Evolutionary conservation across 345 rosid genomes (phyloP).

Genomic region (Brassica incana): DNA sequence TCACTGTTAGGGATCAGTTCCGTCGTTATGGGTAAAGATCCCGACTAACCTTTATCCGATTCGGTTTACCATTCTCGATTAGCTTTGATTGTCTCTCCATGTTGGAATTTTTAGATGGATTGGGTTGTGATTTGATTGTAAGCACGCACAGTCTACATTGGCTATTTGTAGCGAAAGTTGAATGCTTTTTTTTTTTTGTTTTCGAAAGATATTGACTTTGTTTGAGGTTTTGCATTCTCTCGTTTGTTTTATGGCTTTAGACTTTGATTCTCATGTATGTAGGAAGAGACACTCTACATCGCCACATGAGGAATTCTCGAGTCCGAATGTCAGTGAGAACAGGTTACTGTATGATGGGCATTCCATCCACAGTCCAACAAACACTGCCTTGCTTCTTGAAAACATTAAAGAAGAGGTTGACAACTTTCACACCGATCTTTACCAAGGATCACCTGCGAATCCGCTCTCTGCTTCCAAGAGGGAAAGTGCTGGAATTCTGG

Average conservation of each 20-base stretch:
- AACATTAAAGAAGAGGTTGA: conserved; percentile 87
- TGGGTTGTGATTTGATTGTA: background rate
- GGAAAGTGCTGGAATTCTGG: conserved; percentile 48
- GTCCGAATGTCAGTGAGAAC: conserved; percentile 58
- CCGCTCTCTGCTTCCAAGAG: conserved; percentile 53
- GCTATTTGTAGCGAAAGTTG: conserved; percentile 2
- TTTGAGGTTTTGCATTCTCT: conserved; percentile 12
- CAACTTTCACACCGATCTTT: conserved; percentile 52
- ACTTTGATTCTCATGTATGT: conserved; percentile 7
- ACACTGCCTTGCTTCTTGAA: conserved; percentile 88
- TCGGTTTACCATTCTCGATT: conserved; percentile 1
- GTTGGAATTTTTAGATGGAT: background rate
- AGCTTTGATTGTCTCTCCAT: background rate
- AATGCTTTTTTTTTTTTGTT: background rate
- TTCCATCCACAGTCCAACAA: conserved; percentile 81
- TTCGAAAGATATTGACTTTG: background rate
- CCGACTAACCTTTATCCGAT: background rate
- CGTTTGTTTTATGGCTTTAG: background rate
- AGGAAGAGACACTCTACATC: conserved; percentile 72
- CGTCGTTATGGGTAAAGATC: conserved; percentile 83
- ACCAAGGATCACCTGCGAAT: conserved; percentile 46
- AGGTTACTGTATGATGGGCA: conserved; percentile 77
- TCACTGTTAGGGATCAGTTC: conserved; percentile 65
- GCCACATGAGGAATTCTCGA: conserved; percentile 51
- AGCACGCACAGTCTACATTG: background rate